phyloP scores from a whole-genome alignment of 257 asterid species.

The Anisodus tanguticus region DNA sequence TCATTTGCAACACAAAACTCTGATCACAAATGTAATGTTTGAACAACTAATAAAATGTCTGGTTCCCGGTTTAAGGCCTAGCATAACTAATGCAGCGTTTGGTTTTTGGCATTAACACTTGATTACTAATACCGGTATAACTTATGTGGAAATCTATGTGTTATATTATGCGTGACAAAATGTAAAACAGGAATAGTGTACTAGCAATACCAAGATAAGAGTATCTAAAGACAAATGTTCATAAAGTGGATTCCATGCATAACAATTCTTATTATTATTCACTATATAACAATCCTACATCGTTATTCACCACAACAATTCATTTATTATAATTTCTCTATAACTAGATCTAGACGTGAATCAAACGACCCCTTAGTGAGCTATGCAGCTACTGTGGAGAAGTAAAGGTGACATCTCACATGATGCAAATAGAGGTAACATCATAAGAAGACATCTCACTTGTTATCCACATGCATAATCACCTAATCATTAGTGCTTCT shows the following conservation, averaged over 20 bases:
- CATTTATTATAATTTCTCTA: background rate
- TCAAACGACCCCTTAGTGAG: slow-evolving; percentile 4
- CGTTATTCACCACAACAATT: background rate
- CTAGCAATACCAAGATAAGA: slow-evolving; percentile 21
- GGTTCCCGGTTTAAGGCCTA: background rate
- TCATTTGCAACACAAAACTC: background rate
- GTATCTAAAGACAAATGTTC: background rate
- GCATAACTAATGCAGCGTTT: background rate
- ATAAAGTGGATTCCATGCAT: background rate
- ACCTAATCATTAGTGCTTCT: background rate
- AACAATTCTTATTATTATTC: background rate
- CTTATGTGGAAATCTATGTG: background rate
- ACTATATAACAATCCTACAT: background rate
- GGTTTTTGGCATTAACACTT: background rate
- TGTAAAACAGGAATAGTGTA: slow-evolving; percentile 1
- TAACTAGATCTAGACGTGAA: slow-evolving; percentile 5
- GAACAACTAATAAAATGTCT: background rate
- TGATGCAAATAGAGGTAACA: background rate
- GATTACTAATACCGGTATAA: background rate
- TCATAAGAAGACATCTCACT: background rate
- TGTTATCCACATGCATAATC: slow-evolving; percentile 16
- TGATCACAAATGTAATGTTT: background rate
- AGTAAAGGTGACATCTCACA: slow-evolving; percentile 22
- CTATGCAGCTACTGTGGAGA: background rate
- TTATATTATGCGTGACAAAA: background rate